Base-by-base conservation (phyloP, 169 alveolate genomes). In the Babesia gibsoni region DNA sequence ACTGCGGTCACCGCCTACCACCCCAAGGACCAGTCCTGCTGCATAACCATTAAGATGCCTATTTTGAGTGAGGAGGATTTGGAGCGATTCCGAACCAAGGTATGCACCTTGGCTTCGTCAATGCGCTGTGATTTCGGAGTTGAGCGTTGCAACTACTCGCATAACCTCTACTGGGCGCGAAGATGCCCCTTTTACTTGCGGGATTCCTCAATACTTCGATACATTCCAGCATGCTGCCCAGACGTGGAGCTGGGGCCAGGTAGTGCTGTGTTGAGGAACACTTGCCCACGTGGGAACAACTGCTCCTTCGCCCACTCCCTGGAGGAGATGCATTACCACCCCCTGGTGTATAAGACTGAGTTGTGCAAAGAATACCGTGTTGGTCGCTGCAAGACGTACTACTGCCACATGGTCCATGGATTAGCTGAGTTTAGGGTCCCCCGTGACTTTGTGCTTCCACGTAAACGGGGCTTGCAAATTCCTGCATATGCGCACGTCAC, bases 211-310 rank as follows among this genome's bases (percentile, higher is more conserved):
- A 87, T 87, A 33, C 66, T 90, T 48, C 68, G 94, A 33, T 90
- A 90, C 50, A 59, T 90, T n/a, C 95, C 95, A n/a, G 90, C 83
- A 25, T 30, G 83, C 54, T 90, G 95, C 64, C 94, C 95, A 6
- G 86, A 82, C 66, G 74, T 52, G 27, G 89, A 75, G 52, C 52
- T 73, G 22, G 80, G 78, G 20, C 75, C 66, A n/a, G 81, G 65
- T 4, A 66, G 65, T 18, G 54, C 86, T 20, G 75, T 86, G 22
- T 42, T 86, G 52, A 58, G 67, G 52, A 86, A 86, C 65, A 56
- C 84, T 6, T 90, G 95, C 43, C 90, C 91, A 14, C 65, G 92
- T 32, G 95, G 95, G 30, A 90, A 89, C 52, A 89, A 90, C 87
- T 90, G 95, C 42, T 87, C 95, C 12, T 89, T 82, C 37, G 92